Evolutionary conservation across 768 basidiomycete species (phyloP).

Genomic region (Boletus reticuloceps): DNA sequence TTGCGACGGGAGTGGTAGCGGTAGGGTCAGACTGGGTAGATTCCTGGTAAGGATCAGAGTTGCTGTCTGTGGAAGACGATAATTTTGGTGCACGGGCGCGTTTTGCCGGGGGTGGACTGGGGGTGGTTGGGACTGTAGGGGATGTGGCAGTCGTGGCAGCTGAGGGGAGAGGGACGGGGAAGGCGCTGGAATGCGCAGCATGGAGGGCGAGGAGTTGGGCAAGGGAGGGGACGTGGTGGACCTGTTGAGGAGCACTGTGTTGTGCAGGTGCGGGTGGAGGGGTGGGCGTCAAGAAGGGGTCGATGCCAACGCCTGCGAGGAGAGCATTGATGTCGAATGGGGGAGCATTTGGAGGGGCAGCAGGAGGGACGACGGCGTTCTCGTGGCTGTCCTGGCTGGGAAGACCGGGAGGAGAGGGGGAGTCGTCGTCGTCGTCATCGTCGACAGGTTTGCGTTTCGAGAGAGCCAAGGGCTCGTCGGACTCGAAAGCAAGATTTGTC

Average conservation of each 20-base stretch:
- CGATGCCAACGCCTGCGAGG: conserved; percentile 39
- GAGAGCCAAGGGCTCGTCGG: conserved; percentile 59
- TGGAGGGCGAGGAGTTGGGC: conserved; percentile 70
- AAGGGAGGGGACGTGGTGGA: conserved; percentile 48
- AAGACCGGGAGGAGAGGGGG: not conserved
- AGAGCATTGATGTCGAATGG: conserved; percentile 43
- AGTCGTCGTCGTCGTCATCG: not conserved
- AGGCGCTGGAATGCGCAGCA: conserved; percentile 33
- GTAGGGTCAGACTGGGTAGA: conserved; percentile 10
- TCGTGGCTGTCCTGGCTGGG: conserved; percentile 40
- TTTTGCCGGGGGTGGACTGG: conserved; percentile 37
- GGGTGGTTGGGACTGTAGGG: conserved; percentile 14
- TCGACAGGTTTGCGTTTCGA: conserved; percentile 32
- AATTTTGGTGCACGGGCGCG: conserved; percentile 55
- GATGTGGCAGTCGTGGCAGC: conserved; percentile 13
- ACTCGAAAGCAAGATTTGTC: conserved; percentile 79
- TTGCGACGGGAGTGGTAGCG: conserved; percentile 40
- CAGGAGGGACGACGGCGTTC: conserved; percentile 53
- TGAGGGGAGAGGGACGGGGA: conserved; percentile 18
- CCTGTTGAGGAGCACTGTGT: conserved; percentile 19
- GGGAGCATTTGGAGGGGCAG: conserved; percentile 30
- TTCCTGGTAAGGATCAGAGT: conserved; percentile 23
- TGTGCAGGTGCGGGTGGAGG: conserved; percentile 26
- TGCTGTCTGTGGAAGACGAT: conserved; percentile 33
- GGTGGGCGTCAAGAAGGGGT: conserved; percentile 39